Percentiles rank a stretch among this genome's conserved stretches.
These are phyloP conservation scores for Apiospora sp. DNA, from an alignment of 2,329 filamentous ascomycete genomes.

Conservation along the genomic window DNA sequence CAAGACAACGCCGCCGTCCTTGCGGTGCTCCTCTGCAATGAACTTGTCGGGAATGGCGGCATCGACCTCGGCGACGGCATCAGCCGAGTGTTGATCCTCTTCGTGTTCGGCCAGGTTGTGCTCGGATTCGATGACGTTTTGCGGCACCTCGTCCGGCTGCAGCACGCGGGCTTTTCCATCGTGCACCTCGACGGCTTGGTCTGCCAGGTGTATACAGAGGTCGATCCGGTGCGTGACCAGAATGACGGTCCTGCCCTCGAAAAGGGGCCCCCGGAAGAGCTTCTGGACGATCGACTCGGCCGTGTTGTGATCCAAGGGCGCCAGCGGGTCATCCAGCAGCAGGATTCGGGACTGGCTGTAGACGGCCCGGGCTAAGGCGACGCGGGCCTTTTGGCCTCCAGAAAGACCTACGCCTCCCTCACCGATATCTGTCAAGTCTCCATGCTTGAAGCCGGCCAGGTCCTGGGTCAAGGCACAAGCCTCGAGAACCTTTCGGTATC, in stretches of 20 bases:
- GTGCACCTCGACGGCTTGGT: conserved; percentile 75
- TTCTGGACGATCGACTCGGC: conserved; percentile 68
- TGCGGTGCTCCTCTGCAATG: conserved; percentile 78
- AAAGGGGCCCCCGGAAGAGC: conserved; percentile 66
- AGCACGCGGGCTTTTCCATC: conserved; percentile 64
- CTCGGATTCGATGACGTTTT: conserved; percentile 39
- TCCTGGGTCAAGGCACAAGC: conserved; percentile 67
- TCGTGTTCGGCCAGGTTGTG: conserved; percentile 42
- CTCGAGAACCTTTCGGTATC: conserved; percentile 68
- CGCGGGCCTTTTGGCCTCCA: conserved; percentile 69
- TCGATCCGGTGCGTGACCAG: conserved; percentile 84
- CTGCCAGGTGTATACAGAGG: conserved; percentile 75
- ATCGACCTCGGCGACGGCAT: conserved; percentile 50
- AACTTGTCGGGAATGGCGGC: conserved; percentile 75
- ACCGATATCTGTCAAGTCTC: conserved; percentile 66
- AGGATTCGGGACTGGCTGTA: conserved; percentile 66
- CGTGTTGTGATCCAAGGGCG: conserved; percentile 69
- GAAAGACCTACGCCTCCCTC: conserved; percentile 70
- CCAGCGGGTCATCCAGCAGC: conserved; percentile 69
- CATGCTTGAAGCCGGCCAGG: conserved; percentile 61
- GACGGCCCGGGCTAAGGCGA: conserved; percentile 68
- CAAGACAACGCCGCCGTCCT: conserved; percentile 76
- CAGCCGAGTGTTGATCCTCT: conserved; percentile 38
- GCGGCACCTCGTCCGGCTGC: conserved; percentile 53
- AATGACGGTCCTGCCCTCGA: conserved; percentile 73